Evolutionary conservation across 73 alveolate genomes (phyloP), one percentile per base, ranked within the genome.

Genomic region (Paramecium sonneborni): DNA sequence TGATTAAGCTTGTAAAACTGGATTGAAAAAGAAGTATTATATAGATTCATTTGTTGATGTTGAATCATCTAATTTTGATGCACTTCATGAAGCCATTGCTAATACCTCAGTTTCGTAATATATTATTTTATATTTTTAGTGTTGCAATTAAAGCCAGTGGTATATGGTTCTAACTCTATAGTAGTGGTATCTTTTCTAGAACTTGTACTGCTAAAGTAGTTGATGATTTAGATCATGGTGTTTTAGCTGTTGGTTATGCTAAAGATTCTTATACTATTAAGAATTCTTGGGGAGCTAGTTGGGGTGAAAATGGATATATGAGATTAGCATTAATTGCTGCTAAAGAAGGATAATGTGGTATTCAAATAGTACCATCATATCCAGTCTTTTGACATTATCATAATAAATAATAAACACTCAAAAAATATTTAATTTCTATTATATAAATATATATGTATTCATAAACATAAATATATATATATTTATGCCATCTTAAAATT

Each of bases 161-260:
- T n/a, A n/a, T n/a, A 34, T 93, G 68, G 88, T 94, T 94, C 95
- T 94, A 96, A 85, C 76, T 82, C 86, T 96, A 96, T 92, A 39
- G 57, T n/a, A 72, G 92, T 20, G 99, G 99, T 24, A 92, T 92
- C 92, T 86, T 89, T 91, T 70, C 94, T 32, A 88, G 43, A 15
- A 15, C 69, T 43, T 88, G 94, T 43, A 1, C 30, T n/a, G n/a
- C n/a, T n/a, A n/a, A n/a, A n/a, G n/a, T n/a, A n/a, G n/a, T n/a
- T 20, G 74, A 79, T 8, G 43, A 79, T 1, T 88, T 88, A 32
- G 93, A n/a, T 46, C 99, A 96, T 88, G 97, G 96, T 41, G 97
- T 96, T 38, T 38, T 92, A 24, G 94, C 94, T 55, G 98, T 96
- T 57, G 99, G 98, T 35, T 96, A 95, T 68, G 87, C 86, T 28